phyloP scores from a whole-genome alignment of 208 protist genomes.

The Herpetomonas tarakana region DNA sequence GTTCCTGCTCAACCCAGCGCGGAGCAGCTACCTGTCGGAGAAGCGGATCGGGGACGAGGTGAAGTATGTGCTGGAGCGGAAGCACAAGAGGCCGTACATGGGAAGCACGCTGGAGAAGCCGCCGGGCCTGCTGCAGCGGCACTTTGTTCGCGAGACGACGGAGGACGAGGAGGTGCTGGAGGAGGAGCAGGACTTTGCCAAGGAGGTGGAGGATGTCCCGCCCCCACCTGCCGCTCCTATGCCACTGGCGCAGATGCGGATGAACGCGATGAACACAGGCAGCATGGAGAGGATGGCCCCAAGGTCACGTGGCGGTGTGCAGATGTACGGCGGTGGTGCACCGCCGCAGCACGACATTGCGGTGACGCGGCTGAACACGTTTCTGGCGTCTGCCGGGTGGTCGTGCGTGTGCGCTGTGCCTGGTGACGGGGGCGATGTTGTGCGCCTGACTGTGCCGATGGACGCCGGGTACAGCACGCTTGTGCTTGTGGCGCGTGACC shows the following conservation, averaged over 20 bases:
- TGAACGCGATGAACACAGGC: not conserved
- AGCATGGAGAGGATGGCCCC: not conserved
- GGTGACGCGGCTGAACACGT: conserved; percentile 8
- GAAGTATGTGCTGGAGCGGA: conserved; percentile 16
- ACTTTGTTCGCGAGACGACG: conserved; percentile 13
- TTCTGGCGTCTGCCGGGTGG: conserved; percentile 11
- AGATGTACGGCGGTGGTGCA: not conserved
- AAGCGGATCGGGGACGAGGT: conserved; percentile 11
- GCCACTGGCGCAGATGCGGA: not conserved
- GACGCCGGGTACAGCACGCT: conserved; percentile 11
- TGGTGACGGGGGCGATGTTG: conserved; percentile 3
- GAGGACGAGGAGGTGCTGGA: conserved; percentile 9
- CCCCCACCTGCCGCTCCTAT: not conserved
- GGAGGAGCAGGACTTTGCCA: not conserved
- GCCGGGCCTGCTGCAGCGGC: conserved; percentile 18
- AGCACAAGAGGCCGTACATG: conserved; percentile 6
- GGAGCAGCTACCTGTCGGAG: conserved; percentile 8
- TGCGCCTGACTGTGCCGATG: conserved; percentile 7
- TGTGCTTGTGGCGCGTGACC: conserved; percentile 8
- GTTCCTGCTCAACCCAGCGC: not conserved
- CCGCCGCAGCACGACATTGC: conserved; percentile 3
- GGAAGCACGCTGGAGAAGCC: conserved; percentile 24
- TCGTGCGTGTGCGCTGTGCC: conserved; percentile 5
- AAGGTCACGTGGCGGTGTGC: too few species aligned
- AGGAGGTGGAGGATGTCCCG: not conserved